A percentile compares a stretch with the other conserved stretches of the same genome.
Conservation (phyloP, 1,284 basidiomycete genomes). For the Malassezia sympodialis region DNA sequence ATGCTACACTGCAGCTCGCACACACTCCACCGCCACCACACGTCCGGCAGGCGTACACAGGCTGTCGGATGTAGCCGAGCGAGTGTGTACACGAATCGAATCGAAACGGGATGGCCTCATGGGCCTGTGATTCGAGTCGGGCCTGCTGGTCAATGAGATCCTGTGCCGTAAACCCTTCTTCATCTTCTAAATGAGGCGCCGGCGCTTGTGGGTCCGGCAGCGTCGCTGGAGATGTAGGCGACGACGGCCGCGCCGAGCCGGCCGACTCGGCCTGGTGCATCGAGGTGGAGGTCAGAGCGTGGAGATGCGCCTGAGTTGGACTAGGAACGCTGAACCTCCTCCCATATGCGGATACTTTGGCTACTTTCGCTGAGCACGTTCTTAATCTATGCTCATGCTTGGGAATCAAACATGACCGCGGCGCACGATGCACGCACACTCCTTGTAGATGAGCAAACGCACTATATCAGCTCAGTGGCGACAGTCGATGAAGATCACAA, state of each 20-base stretch:
- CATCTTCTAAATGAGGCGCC: slow-evolving; percentile 10
- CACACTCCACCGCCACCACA: slow-evolving; percentile 49
- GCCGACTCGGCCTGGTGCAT: background rate
- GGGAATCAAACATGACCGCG: background rate
- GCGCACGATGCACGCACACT: slow-evolving; percentile 1
- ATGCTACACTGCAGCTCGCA: slow-evolving; percentile 48
- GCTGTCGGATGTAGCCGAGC: slow-evolving; percentile 47
- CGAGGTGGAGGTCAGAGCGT: background rate
- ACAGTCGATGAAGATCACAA: background rate
- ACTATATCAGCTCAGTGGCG: slow-evolving; percentile 5
- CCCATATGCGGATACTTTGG: background rate
- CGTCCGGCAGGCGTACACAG: slow-evolving; percentile 46
- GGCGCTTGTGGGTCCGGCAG: slow-evolving; percentile 8
- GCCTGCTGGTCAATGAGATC: slow-evolving; percentile 47
- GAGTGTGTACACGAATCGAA: slow-evolving; percentile 49
- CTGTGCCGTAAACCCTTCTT: slow-evolving; percentile 40
- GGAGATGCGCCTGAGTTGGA: background rate
- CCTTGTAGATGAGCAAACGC: background rate
- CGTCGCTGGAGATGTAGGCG: background rate
- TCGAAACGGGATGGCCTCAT: slow-evolving; percentile 47
- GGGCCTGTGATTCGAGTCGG: slow-evolving; percentile 47
- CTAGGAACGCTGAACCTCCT: background rate
- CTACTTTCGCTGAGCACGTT: background rate
- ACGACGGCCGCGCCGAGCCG: background rate
- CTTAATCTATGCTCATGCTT: background rate